Conservation (phyloP, 2,329 filamentous ascomycete species). For the Fusarium sp. region DNA sequence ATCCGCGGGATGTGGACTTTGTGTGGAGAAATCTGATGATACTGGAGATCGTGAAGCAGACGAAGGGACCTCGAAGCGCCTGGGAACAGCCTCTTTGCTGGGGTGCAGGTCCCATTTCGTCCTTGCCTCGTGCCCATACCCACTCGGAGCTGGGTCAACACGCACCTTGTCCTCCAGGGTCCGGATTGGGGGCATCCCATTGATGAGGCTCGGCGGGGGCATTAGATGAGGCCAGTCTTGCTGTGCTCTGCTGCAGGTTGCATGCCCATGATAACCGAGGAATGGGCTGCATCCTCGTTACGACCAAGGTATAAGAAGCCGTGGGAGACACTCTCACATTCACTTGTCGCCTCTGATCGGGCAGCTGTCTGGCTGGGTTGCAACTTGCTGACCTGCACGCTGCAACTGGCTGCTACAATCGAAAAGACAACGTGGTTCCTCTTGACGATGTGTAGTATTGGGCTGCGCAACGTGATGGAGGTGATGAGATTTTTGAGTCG, state of each 20-base stretch:
- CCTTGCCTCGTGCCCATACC: constrained; percentile 30
- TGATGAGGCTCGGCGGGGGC: constrained; percentile 39
- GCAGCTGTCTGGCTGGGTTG: constrained; percentile 19
- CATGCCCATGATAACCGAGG: constrained; percentile 11
- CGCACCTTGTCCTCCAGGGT: constrained; percentile 12
- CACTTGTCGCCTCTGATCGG: constrained; percentile 14
- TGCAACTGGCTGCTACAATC: constrained; percentile 24
- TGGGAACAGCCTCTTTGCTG: constrained; percentile 43
- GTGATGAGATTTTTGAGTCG: constrained; percentile 13
- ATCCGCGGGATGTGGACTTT: constrained; percentile 43
- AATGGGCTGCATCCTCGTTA: constrained; percentile 10
- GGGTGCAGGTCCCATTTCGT: constrained; percentile 33
- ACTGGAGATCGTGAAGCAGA: constrained; percentile 37
- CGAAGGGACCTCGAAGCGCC: constrained; percentile 26
- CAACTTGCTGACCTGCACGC: constrained; percentile 34
- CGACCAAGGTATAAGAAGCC: constrained; percentile 36
- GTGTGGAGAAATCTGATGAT: constrained; percentile 45
- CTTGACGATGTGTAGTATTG: constrained; percentile 15
- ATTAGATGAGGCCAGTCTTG: constrained; percentile 35
- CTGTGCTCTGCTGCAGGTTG: constrained; percentile 24
- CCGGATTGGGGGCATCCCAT: constrained; percentile 17
- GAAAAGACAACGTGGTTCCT: constrained; percentile 34
- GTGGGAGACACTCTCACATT: constrained; percentile 1
- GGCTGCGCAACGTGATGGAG: constrained; percentile 21
- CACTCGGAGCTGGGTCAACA: constrained; percentile 28